Evolutionary conservation across 306 rosid species (phyloP).

Genomic region (Pterocarpus santalinus): DNA sequence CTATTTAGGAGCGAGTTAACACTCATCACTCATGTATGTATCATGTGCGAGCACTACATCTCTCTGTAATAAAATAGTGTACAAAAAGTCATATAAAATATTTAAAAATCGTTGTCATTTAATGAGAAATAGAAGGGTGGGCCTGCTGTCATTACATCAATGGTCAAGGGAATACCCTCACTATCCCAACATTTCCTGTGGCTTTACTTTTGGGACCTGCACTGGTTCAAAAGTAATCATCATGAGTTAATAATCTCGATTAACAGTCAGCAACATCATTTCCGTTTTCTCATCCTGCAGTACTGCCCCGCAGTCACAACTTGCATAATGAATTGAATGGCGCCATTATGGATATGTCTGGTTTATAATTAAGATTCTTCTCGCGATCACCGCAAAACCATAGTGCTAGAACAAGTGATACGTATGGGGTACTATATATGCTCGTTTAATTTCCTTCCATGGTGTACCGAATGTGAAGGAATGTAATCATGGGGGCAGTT

Average conservation of each 20-base stretch:
- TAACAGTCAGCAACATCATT: constrained; percentile 41
- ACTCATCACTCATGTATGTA: no score
- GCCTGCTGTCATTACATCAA: constrained; percentile 42
- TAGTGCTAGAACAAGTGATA: constrained; percentile 15
- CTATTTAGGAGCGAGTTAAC: no score
- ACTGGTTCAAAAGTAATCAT: constrained; percentile 50
- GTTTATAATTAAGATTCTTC: constrained; percentile 43
- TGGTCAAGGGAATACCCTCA: constrained; percentile 49
- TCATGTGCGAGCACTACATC: no score
- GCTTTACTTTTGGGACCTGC: constrained; percentile 40
- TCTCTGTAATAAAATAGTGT: no score
- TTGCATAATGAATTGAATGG: constrained; percentile 42
- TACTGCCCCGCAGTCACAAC: constrained; percentile 29
- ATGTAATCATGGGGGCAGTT: constrained; percentile 40
- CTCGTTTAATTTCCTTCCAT: no score
- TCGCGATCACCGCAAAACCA: constrained; percentile 36
- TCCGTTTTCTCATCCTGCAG: constrained; percentile 21
- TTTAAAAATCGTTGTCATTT: neutral
- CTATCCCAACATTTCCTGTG: constrained; percentile 45
- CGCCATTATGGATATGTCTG: constrained; percentile 12
- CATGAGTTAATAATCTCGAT: constrained; percentile 48
- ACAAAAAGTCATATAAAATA: no score
- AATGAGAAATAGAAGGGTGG: constrained; percentile 35
- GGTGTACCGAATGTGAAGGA: neutral
- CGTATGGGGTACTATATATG: no score